Base-by-base conservation (phyloP, 768 basidiomycete genomes). In the Boletellus ananas region DNA sequence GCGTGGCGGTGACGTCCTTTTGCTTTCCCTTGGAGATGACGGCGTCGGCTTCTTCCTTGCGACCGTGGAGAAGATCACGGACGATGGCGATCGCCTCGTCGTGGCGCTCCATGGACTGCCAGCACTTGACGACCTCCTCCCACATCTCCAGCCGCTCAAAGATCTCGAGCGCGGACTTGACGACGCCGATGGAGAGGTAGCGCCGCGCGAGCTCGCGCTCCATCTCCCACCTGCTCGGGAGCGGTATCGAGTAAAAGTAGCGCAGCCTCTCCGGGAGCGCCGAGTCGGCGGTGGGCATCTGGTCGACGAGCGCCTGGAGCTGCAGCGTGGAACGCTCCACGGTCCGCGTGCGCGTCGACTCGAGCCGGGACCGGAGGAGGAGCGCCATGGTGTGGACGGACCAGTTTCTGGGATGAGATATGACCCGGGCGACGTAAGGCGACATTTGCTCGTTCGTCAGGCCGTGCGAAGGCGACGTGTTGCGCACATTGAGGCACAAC, bases 111-210 rank as follows among this genome's bases (percentile, higher is more conserved):
- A 94, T 77, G 16, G 83, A 74, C 52, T 85, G 83, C 75, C 87
- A 90, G 69, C 95, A 98, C 54, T 79, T 76, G 37, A 93, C 92
- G 8, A 90, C 94, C 56, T 97, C 91, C 70, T 96, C 96, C 94
- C 94, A 99, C 93, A 97, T 93, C 71, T 98, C 94, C 52, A 97
- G 74, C 33, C 90, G 79, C 70, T 92, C 87, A 63, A 93, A 98
- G 48, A 97, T 94, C 66, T 89, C 94, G 43, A 98, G 73, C 0
- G 96, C 94, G 5, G 90, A 93, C 58, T 85, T 85, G 51, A 89
- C 76, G 49, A 95, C 92, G 14, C 96, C 96, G 43, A 98, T 74
- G 39, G 81, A 78, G 56, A 94, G 72, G 71, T 87, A 94, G 46
- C 91, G 80, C 57, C 77, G 68, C 1, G 93, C 96, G 20, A 99